These are phyloP conservation scores for Colletotrichum spaethianum DNA, from an alignment of 2,329 filamentous ascomycete species.

Conservation along the genomic window DNA sequence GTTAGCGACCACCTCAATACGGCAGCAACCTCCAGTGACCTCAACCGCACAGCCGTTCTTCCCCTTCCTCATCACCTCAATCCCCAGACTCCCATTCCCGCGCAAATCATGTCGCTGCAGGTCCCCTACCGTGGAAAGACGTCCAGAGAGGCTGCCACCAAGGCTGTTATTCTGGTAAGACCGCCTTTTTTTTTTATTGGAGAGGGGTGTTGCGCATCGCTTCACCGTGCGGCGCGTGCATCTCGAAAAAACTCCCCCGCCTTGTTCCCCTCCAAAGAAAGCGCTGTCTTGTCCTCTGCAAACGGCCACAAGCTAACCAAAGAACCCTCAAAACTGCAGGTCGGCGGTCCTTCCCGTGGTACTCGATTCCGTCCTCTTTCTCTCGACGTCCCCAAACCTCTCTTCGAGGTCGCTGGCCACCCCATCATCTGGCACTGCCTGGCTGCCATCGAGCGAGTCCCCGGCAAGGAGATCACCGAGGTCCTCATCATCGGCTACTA, in stretches of 20 bases:
- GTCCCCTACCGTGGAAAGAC: constrained; percentile 67
- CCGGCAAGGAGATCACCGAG: constrained; percentile 85
- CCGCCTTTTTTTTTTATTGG: background rate
- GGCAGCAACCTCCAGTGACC: constrained; percentile 12
- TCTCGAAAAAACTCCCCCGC: constrained; percentile 37
- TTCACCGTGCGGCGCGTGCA: constrained; percentile 35
- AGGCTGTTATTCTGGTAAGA: constrained; percentile 91
- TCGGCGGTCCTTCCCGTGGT: constrained; percentile 94
- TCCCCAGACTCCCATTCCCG: constrained; percentile 33
- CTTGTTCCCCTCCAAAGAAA: constrained; percentile 40
- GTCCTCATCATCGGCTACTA: constrained; percentile 99
- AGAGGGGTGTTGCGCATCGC: constrained; percentile 34
- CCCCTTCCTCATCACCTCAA: constrained; percentile 21
- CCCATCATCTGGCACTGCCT: constrained; percentile 99
- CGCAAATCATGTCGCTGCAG: constrained; percentile 66
- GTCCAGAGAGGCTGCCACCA: constrained; percentile 76
- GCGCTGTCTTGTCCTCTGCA: constrained; percentile 23
- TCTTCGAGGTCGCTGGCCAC: constrained; percentile 98
- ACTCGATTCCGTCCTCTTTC: constrained; percentile 96
- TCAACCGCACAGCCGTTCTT: constrained; percentile 3
- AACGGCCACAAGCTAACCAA: constrained; percentile 46
- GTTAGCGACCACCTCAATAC: constrained; percentile 11
- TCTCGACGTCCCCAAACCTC: constrained; percentile 96
- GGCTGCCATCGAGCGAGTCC: constrained; percentile 89
- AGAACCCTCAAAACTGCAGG: constrained; percentile 66